Evolutionary conservation across 2,329 filamentous ascomycete genomes (phyloP).

Genomic region (Alternaria sp.): DNA sequence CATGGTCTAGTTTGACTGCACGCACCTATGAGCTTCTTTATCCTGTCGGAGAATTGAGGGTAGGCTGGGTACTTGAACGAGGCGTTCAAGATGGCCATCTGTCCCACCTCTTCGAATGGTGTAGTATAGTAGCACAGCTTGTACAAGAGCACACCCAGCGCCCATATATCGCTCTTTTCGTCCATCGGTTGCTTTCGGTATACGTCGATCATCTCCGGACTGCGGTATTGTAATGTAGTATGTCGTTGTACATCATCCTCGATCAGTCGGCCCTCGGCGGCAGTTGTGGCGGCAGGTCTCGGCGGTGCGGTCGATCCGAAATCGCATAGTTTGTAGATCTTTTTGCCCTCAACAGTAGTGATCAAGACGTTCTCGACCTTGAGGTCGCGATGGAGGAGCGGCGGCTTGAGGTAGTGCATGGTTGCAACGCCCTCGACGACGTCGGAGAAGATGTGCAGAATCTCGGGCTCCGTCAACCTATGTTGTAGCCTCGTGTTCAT

Average conservation of each 20-base stretch:
- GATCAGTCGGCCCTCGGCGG: constrained; percentile 87
- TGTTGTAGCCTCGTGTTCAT: constrained; percentile 99
- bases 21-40: constrained; percentile 88
- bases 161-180: constrained; percentile 99
- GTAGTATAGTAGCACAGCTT: constrained; percentile 99
- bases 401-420: constrained; percentile 98
- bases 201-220: constrained; percentile 98
- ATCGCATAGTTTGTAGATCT: constrained; percentile 94
- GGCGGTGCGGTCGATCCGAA: constrained; percentile 92
- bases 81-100: constrained; percentile 95
- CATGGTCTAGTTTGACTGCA: constrained; percentile 37
- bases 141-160: constrained; percentile 91
- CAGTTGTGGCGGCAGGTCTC: constrained; percentile 82
- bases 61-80: constrained; percentile 91
- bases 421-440: constrained; percentile 95
- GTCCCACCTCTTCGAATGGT: constrained; percentile 96
- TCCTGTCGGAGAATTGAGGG: constrained; percentile 84
- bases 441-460: constrained; percentile 95
- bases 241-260: constrained; percentile 98
- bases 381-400: constrained; percentile 89
- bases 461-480: constrained; percentile 95
- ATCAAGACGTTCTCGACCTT: constrained; percentile 99
- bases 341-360: constrained; percentile 69
- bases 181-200: constrained; percentile 96
- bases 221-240: constrained; percentile 96